Evolutionary conservation across 2,329 filamentous ascomycete species (phyloP).

Genomic region (Alternaria angustiovoidea): DNA sequence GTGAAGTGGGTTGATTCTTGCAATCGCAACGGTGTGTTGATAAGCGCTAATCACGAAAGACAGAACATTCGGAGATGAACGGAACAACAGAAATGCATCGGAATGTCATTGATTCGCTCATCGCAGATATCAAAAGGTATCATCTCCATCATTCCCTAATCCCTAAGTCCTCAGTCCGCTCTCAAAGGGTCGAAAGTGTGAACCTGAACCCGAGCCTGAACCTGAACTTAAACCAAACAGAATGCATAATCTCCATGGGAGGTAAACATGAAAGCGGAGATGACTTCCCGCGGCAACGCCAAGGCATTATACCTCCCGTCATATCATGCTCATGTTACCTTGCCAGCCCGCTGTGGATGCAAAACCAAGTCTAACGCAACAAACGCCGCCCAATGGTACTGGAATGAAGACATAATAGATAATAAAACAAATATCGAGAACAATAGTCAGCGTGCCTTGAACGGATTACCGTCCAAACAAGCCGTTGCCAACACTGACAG

Average conservation of each 20-base stretch:
- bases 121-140: constrained; percentile 1
- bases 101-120: background rate
- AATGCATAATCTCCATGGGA: constrained; percentile 3
- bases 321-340: constrained; percentile 1
- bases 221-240: background rate
- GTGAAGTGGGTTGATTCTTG: too few relatives aligned
- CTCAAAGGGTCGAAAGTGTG: background rate
- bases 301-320: constrained; percentile 5
- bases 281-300: background rate
- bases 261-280: constrained; percentile 5
- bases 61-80: background rate
- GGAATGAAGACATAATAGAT: background rate
- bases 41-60: background rate
- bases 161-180: background rate
- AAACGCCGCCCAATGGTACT: constrained; percentile 7
- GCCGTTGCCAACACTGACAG: constrained; percentile 44
- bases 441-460: background rate
- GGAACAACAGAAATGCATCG: background rate
- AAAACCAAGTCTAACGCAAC: constrained; percentile 6
- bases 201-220: background rate
- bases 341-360: constrained; percentile 5
- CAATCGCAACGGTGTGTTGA: background rate
- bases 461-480: constrained; percentile 42
- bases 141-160: constrained; percentile 1
- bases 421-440: constrained; percentile 14